A percentile compares a stretch with the other conserved stretches of the same genome.
phyloP scores from a whole-genome alignment of 768 basidiomycete genomes.

The Lactifluus piperatus region DNA sequence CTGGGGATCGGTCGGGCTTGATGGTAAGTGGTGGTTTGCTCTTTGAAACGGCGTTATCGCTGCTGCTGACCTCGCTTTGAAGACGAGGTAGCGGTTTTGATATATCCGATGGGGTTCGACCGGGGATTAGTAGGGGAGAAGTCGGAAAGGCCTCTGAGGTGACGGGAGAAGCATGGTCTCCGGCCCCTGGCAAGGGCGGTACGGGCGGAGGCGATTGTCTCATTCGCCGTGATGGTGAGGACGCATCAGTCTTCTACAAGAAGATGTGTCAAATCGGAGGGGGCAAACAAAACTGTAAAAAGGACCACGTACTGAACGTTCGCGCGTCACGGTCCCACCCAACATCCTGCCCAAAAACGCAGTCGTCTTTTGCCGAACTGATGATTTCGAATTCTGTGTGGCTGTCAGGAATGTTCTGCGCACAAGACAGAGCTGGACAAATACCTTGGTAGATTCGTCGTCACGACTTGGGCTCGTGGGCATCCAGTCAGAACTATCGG shows the following conservation, averaged over 20 bases:
- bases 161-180: neutral
- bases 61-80: conserved; percentile 26
- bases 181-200: conserved; percentile 8
- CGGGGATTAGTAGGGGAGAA: conserved; percentile 14
- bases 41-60: conserved; percentile 32
- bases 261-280: conserved; percentile 3
- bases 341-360: conserved; percentile 76
- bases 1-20: conserved; percentile 32
- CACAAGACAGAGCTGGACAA: conserved; percentile 20
- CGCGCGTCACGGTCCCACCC: conserved; percentile 53
- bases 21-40: conserved; percentile 53
- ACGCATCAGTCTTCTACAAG: conserved; percentile 27
- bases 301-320: conserved; percentile 51
- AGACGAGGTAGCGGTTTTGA: conserved; percentile 64
- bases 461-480: conserved; percentile 38
- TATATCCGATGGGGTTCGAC: conserved; percentile 26
- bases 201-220: conserved; percentile 23
- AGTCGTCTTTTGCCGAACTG: conserved; percentile 71
- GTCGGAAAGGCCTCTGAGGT: conserved; percentile 44
- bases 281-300: conserved; percentile 11
- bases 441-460: conserved; percentile 40
- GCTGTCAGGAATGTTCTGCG: conserved; percentile 1
- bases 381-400: conserved; percentile 43
- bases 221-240: conserved; percentile 10
- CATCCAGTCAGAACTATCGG: conserved; percentile 38